These are phyloP conservation scores for Chenopodium quinoa DNA, from an alignment of 148 eudicot species.

Conservation along the genomic window DNA sequence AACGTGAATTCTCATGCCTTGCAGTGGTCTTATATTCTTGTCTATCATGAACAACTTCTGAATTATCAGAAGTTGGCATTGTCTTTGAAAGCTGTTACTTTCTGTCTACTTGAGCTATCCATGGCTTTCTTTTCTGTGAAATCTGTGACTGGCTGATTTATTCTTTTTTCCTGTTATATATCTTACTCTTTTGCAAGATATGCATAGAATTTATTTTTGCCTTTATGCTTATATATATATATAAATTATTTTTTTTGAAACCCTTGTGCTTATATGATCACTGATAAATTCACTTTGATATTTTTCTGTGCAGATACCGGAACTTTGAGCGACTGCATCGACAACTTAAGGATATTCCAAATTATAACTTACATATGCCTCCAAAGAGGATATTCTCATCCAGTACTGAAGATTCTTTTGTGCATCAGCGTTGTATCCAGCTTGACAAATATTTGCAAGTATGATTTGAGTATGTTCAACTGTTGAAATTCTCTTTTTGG, in stretches of 20 bases:
- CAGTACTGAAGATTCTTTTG: constrained; percentile 98
- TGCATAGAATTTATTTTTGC: neutral
- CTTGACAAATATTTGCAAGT: constrained; percentile 95
- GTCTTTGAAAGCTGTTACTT: neutral
- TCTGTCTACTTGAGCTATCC: neutral
- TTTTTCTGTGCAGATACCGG: constrained; percentile 61
- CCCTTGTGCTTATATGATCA: constrained; percentile 7
- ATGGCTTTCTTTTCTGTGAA: constrained; percentile 1
- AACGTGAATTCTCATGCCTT: no score
- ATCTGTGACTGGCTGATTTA: neutral
- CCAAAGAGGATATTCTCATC: constrained; percentile 99
- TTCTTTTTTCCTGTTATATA: neutral
- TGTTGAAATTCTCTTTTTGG: constrained; percentile 2
- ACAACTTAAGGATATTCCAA: constrained; percentile 92
- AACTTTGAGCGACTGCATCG: constrained; percentile 95
- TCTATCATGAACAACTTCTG: neutral
- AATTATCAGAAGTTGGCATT: neutral
- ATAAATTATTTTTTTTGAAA: no score
- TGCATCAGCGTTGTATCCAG: constrained; percentile 96
- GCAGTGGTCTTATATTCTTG: constrained; percentile 1
- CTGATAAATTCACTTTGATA: constrained; percentile 1
- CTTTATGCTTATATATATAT: neutral
- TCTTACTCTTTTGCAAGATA: constrained; percentile 3
- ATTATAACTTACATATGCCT: constrained; percentile 89
- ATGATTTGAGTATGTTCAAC: constrained; percentile 23